Evolutionary conservation across 768 basidiomycete genomes (phyloP).

Genomic region (Gelatoporia subvermispora): DNA sequence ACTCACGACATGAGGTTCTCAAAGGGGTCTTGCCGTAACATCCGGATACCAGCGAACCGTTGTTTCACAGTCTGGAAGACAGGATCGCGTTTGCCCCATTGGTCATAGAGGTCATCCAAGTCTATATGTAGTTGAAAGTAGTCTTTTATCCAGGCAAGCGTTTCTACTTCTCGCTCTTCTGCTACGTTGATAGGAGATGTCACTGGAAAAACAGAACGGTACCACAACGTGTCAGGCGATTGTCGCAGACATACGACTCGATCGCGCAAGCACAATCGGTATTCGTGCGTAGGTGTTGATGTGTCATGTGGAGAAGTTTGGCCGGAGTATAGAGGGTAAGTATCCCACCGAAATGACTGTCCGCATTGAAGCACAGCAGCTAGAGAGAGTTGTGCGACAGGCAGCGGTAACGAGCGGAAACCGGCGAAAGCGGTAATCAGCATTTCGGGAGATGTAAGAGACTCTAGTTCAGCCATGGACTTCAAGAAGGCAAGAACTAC

Average conservation of each 20-base stretch:
- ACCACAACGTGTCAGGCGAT: slow-evolving; percentile 56
- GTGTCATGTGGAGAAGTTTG: slow-evolving; percentile 5
- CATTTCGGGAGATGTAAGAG: neutral
- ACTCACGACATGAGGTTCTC: slow-evolving; percentile 92
- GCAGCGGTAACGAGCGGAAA: slow-evolving; percentile 57
- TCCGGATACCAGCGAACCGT: slow-evolving; percentile 76
- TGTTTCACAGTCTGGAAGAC: slow-evolving; percentile 64
- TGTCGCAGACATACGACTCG: slow-evolving; percentile 84
- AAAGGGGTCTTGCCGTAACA: slow-evolving; percentile 92
- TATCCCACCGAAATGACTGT: slow-evolving; percentile 82
- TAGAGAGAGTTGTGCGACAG: slow-evolving; percentile 69
- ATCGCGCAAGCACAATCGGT: slow-evolving; percentile 74
- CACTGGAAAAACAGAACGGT: slow-evolving; percentile 62
- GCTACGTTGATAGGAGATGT: slow-evolving; percentile 27
- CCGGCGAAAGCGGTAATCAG: slow-evolving; percentile 5
- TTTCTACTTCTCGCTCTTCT: slow-evolving; percentile 52
- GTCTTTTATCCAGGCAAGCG: slow-evolving; percentile 68
- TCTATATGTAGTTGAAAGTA: slow-evolving; percentile 89
- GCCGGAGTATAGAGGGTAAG: slow-evolving; percentile 33
- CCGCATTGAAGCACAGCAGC: slow-evolving; percentile 76
- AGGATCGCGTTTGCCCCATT: slow-evolving; percentile 71
- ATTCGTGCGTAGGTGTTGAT: slow-evolving; percentile 48
- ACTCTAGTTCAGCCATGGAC: no score
- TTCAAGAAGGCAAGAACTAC: no score
- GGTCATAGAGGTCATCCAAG: slow-evolving; percentile 61